These are phyloP conservation scores for Mortierella hygrophila DNA, from an alignment of 192 early-diverging fungal genomes.

Conservation along the genomic window DNA sequence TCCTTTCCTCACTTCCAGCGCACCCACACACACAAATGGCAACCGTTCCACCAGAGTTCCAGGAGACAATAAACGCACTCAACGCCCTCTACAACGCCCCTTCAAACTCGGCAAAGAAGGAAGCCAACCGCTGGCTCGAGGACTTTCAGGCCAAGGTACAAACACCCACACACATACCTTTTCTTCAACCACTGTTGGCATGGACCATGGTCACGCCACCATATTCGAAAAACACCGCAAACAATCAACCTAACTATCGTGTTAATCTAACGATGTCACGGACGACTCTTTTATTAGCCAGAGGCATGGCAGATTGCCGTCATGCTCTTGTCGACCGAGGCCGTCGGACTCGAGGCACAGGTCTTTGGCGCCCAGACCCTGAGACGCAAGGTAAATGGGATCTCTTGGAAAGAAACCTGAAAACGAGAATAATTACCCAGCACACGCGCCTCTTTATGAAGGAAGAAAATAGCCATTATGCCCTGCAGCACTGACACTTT, in stretches of 20 bases:
- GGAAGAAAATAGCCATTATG: background rate
- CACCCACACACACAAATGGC: conserved; percentile 24
- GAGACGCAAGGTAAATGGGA: conserved; percentile 79
- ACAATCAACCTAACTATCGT: background rate
- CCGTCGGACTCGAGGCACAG: conserved; percentile 68
- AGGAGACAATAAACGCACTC: conserved; percentile 59
- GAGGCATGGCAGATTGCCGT: conserved; percentile 91
- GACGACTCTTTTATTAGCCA: conserved; percentile 58
- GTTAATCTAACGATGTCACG: background rate
- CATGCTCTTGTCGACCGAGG: conserved; percentile 71
- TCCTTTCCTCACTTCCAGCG: too few species aligned
- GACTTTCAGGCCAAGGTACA: conserved; percentile 89
- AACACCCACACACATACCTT: background rate
- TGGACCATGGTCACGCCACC: background rate
- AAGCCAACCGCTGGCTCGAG: conserved; percentile 86
- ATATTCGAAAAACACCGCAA: background rate
- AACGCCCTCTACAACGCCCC: conserved; percentile 61
- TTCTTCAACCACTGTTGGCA: background rate
- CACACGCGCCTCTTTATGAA: background rate
- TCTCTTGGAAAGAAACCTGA: background rate
- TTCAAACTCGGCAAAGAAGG: conserved; percentile 56
- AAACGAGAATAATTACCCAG: background rate
- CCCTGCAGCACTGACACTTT: background rate
- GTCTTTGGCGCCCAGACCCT: conserved; percentile 96
- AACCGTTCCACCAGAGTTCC: conserved; percentile 25